Evolutionary conservation across 768 basidiomycete genomes (phyloP).

Genomic region (Xerocomellus intermedius): DNA sequence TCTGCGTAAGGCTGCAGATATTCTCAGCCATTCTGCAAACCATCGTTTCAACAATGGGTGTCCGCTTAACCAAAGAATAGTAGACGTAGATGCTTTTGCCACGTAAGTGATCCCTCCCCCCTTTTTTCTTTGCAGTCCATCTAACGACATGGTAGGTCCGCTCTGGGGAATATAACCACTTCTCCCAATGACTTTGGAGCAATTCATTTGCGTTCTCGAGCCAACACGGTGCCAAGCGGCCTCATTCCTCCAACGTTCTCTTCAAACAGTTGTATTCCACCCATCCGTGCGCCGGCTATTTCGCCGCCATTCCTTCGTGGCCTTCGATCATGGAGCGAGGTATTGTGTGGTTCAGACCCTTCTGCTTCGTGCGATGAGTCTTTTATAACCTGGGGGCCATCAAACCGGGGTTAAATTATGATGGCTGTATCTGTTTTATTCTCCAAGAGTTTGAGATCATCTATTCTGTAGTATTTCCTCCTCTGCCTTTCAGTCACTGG

Average conservation of each 20-base stretch:
- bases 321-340: constrained; percentile 19
- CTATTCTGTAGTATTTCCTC: neutral
- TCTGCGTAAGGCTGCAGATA: constrained; percentile 57
- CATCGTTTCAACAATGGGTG: constrained; percentile 36
- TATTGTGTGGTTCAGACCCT: constrained; percentile 24
- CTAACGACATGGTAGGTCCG: constrained; percentile 35
- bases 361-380: constrained; percentile 49
- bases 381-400: constrained; percentile 63
- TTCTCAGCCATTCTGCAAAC: constrained; percentile 47
- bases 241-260: constrained; percentile 11
- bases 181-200: constrained; percentile 26
- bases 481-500: neutral
- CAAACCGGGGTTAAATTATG: constrained; percentile 33
- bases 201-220: constrained; percentile 10
- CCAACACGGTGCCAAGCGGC: constrained; percentile 8
- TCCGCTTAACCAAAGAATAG: constrained; percentile 43
- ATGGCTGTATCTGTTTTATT: neutral
- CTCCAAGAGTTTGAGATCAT: neutral
- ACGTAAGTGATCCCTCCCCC: constrained; percentile 39
- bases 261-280: constrained; percentile 12
- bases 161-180: constrained; percentile 37
- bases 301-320: constrained; percentile 16
- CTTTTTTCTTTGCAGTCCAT: neutral
- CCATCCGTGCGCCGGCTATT: constrained; percentile 20
- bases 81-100: constrained; percentile 50